These are phyloP conservation scores for Talaromyces albobiverticillius DNA, from an alignment of 2,329 filamentous ascomycete genomes.

Conservation along the genomic window DNA sequence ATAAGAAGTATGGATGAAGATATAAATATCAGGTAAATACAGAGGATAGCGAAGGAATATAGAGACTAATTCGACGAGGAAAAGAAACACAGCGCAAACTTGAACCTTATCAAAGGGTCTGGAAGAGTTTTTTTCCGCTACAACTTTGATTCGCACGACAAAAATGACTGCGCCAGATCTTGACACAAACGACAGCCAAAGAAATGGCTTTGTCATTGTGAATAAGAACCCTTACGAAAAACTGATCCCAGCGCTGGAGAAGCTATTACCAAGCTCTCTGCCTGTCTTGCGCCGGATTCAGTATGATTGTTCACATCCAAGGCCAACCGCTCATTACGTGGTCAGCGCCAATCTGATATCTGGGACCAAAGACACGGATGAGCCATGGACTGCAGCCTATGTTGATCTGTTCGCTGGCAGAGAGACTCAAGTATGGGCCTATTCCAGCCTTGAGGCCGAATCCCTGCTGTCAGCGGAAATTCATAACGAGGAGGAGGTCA, in stretches of 20 bases:
- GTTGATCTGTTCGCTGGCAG: constrained; percentile 38
- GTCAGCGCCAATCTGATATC: constrained; percentile 22
- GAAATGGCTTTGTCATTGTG: constrained; percentile 1
- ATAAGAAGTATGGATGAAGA: too few species aligned
- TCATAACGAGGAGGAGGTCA: constrained; percentile 8
- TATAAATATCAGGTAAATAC: too few species aligned
- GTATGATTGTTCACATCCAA: constrained; percentile 30
- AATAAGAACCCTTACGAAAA: constrained; percentile 12
- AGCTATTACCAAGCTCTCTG: constrained; percentile 36
- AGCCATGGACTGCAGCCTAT: constrained; percentile 39
- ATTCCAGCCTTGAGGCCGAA: constrained; percentile 38
- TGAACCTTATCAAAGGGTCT: too few species aligned
- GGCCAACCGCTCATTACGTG: constrained; percentile 31
- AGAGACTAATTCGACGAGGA: too few species aligned
- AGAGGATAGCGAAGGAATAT: too few species aligned
- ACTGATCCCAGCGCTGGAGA: constrained; percentile 28
- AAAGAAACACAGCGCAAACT: too few species aligned
- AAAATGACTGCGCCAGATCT: too few species aligned
- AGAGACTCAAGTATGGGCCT: constrained; percentile 42
- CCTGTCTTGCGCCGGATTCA: constrained; percentile 39
- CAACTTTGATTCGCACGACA: too few species aligned
- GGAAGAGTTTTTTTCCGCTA: too few species aligned
- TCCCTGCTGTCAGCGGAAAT: constrained; percentile 6
- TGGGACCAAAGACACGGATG: neutral
- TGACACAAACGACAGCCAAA: neutral